Conservation (phyloP, 2,329 filamentous ascomycete genomes). For the Sporothrix protearum region DNA sequence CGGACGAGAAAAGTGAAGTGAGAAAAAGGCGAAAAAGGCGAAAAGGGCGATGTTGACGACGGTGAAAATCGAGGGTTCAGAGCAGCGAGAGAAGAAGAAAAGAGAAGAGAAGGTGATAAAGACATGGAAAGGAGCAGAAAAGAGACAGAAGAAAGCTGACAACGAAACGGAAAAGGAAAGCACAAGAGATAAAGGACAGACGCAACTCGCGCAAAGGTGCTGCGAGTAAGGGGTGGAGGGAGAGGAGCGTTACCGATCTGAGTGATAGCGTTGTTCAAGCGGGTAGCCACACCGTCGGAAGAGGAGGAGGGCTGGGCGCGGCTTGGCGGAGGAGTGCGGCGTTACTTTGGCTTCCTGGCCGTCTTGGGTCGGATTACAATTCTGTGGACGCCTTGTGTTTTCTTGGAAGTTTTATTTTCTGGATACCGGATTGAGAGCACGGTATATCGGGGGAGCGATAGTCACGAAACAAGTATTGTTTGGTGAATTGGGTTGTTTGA, state of each 20-base stretch:
- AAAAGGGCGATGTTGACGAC: too few species aligned
- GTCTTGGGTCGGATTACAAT: neutral
- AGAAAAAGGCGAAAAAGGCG: neutral
- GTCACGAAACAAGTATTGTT: neutral
- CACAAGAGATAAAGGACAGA: constrained; percentile 17
- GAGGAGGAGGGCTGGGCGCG: constrained; percentile 21
- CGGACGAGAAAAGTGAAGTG: neutral
- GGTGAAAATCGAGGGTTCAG: neutral
- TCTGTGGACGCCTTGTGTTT: neutral
- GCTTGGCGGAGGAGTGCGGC: constrained; percentile 19
- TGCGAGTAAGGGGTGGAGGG: constrained; percentile 4
- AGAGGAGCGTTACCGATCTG: constrained; percentile 6
- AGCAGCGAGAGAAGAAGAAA: neutral
- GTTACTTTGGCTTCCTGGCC: neutral
- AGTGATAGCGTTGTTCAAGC: constrained; percentile 14
- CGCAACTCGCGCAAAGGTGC: constrained; percentile 9
- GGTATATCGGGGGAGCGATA: neutral
- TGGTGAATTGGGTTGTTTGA: neutral
- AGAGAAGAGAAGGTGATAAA: neutral
- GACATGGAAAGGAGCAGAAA: neutral
- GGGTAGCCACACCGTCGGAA: constrained; percentile 22
- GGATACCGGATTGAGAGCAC: neutral
- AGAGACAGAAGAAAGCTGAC: neutral
- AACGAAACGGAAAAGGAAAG: neutral
- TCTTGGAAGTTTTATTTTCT: neutral